phyloP scores from a whole-genome alignment of 306 rosid species.

The Pterocarpus santalinus region DNA sequence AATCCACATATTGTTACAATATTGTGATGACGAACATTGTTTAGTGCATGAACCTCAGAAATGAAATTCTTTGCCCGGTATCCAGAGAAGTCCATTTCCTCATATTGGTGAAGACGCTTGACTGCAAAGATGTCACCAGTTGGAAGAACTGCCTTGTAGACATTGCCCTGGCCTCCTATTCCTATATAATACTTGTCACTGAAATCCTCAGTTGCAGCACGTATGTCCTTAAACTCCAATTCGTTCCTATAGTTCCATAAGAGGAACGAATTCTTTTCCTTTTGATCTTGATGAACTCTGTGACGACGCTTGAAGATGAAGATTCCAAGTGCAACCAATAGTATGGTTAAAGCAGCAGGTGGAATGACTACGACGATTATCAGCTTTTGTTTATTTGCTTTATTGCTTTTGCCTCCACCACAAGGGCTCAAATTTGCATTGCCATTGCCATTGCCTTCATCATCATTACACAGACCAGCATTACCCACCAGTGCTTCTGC shows the following conservation, averaged over 20 bases:
- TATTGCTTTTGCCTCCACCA: conserved; percentile 1
- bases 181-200: conserved; percentile 47
- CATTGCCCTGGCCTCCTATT: conserved; percentile 45
- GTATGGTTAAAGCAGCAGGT: conserved; percentile 31
- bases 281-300: neutral
- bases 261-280: conserved; percentile 32
- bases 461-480: conserved; percentile 24
- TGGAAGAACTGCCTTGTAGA: conserved; percentile 49
- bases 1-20: conserved; percentile 48
- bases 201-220: conserved; percentile 40
- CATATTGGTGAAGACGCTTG: conserved; percentile 39
- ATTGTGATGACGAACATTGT: conserved; percentile 40
- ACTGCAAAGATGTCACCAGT: conserved; percentile 43
- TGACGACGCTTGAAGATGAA: conserved; percentile 2
- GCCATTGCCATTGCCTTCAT: neutral
- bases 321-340: conserved; percentile 23
- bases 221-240: conserved; percentile 28
- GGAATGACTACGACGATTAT: conserved; percentile 39
- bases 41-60: conserved; percentile 44
- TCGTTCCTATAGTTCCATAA: conserved; percentile 36
- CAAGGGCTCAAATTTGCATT: conserved; percentile 38
- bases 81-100: conserved; percentile 33
- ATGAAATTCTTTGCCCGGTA: conserved; percentile 35
- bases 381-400: conserved; percentile 14
- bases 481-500: conserved; percentile 24